These are phyloP conservation scores for Saturnispora hagleri DNA, from an alignment of 805 yeast genomes.

Conservation along the genomic window DNA sequence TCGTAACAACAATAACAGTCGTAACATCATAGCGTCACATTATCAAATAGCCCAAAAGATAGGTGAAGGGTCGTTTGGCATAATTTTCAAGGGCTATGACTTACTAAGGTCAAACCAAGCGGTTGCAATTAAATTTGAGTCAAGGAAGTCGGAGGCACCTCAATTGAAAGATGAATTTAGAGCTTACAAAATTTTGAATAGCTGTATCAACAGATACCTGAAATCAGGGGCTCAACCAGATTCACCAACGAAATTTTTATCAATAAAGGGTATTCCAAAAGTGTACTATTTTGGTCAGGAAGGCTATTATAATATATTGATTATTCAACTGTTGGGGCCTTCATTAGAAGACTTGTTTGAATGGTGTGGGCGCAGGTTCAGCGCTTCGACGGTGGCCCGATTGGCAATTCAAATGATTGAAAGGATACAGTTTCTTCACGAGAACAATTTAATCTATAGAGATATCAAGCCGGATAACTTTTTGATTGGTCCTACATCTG, in stretches of 20 bases:
- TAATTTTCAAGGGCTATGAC: constrained; percentile 74
- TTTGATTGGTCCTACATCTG: constrained; percentile 53
- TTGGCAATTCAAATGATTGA: constrained; percentile 72
- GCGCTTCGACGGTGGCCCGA: constrained; percentile 63
- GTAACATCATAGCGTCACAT: constrained; percentile 44
- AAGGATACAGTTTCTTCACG: constrained; percentile 64
- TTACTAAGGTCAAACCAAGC: constrained; percentile 47
- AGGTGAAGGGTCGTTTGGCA: constrained; percentile 84
- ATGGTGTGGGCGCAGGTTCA: constrained; percentile 76
- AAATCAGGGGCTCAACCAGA: constrained; percentile 15
- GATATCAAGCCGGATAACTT: constrained; percentile 83
- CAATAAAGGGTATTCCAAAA: constrained; percentile 59
- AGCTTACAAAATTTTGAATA: constrained; percentile 63
- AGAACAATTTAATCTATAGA: constrained; percentile 66
- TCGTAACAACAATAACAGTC: constrained; percentile 1
- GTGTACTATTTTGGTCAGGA: constrained; percentile 83
- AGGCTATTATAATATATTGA: constrained; percentile 69
- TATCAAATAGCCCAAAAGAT: constrained; percentile 76
- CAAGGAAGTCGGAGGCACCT: constrained; percentile 74
- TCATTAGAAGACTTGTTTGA: constrained; percentile 77
- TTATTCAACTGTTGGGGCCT: constrained; percentile 75
- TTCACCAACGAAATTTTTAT: constrained; percentile 17
- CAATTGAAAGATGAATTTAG: constrained; percentile 75
- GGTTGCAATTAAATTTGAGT: constrained; percentile 74
- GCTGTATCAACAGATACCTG: constrained; percentile 31